phyloP scores from a whole-genome alignment of 1,139 yeast species.

The Yamadazyma atlantica region DNA sequence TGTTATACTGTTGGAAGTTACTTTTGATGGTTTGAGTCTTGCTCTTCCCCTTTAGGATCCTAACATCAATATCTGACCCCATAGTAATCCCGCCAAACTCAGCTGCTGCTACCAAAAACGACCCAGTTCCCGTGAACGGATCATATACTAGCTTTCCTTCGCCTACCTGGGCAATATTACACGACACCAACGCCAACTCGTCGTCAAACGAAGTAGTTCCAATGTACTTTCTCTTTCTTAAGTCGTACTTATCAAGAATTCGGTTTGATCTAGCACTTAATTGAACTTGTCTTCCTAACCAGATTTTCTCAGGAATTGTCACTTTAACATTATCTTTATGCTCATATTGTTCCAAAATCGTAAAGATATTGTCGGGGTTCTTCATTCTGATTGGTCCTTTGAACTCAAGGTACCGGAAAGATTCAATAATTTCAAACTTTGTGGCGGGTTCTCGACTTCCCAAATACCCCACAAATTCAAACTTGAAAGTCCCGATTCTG shows the following conservation, averaged over 20 bases:
- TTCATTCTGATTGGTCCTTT: constrained; percentile 80
- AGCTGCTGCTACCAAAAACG: constrained; percentile 87
- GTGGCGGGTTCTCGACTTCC: constrained; percentile 59
- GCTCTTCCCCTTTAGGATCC: constrained; percentile 77
- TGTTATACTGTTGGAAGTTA: constrained; percentile 76
- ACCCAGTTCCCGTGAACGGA: constrained; percentile 97
- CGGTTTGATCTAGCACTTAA: constrained; percentile 61
- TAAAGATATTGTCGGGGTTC: constrained; percentile 69
- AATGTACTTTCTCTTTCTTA: constrained; percentile 79
- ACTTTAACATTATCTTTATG: constrained; percentile 52
- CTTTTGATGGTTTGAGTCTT: constrained; percentile 48
- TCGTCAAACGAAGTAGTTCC: constrained; percentile 98
- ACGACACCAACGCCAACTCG: constrained; percentile 75
- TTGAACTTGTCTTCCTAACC: constrained; percentile 76
- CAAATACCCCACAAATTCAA: constrained; percentile 75
- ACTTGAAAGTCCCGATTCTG: constrained; percentile 62
- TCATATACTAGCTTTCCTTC: constrained; percentile 75
- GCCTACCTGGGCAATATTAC: constrained; percentile 78
- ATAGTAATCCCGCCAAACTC: constrained; percentile 77
- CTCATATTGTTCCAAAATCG: constrained; percentile 72
- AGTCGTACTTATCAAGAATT: constrained; percentile 73
- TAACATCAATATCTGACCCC: constrained; percentile 91
- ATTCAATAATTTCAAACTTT: constrained; percentile 65
- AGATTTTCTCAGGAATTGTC: constrained; percentile 53
- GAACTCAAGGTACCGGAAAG: constrained; percentile 67